Evolutionary conservation across 176 grass and related monocot species (phyloP), one percentile per base, ranked within the genome.

Genomic region (Eragrostis curvula): DNA sequence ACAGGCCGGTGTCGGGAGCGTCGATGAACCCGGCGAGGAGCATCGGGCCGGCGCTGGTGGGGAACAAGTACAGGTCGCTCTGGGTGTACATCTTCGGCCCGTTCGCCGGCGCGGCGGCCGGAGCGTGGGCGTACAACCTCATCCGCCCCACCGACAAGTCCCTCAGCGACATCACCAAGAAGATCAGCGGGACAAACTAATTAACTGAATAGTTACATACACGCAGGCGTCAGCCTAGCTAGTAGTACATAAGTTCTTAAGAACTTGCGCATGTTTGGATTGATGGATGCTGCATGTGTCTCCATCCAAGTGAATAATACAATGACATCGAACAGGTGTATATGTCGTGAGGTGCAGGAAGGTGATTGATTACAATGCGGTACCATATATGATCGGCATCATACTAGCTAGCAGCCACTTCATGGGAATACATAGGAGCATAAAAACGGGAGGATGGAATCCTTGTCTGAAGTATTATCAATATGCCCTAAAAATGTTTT

Each of bases 81-180:
- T 93, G 96, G 96, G 90, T 98, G 67, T 98, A 95, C 87, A 91
- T 98, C 73, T 77, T 91, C 1, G 93, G 93, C 5, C 92, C 93
- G 15, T 86, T 91, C 69, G 84, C 78, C 27, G 92, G 93, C 44
- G 61, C 92, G 10, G 84, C 92, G 5, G 82, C 73, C 5, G 96
- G 90, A 21, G 93, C 93, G 0, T 79, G 93, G 96, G 87, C 90
- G 7, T 93, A 95, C 82, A 85, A 86, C 51, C 86, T 98, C 82
- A 66, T 95, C 76, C 90, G 90, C 9, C 87, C 56, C 76, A 91
- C 93, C 13, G 76, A 85, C 50, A 89, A 85, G 95, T 81, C 92
- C 7, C 71, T 89, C 20, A 64, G 70, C 51, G 87, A 95, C 72
- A 70, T 93, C 79, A 85, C 82, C 30, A 86, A 91, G 42, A 83